These are phyloP conservation scores for Pseudogymnoascus sp. DNA, from an alignment of 2,329 filamentous ascomycete genomes.

Conservation along the genomic window DNA sequence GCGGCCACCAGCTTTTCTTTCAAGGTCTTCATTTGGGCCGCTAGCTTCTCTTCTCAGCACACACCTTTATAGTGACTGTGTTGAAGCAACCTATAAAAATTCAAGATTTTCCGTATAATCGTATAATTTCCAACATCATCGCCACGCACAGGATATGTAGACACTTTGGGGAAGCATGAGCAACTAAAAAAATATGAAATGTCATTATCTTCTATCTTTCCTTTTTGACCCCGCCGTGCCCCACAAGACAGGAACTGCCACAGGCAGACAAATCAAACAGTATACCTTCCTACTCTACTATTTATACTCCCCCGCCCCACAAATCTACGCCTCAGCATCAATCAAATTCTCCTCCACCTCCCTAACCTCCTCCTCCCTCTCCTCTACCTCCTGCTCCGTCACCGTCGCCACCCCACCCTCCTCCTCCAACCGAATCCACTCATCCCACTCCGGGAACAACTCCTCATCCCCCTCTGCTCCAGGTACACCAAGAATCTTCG, in stretches of 20 bases:
- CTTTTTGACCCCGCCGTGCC: slow-evolving; percentile 1
- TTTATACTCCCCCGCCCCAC: background rate
- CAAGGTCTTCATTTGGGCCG: too few relatives aligned
- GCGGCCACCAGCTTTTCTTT: too few relatives aligned
- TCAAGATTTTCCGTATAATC: too few relatives aligned
- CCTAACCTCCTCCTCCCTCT: background rate
- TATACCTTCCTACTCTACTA: background rate
- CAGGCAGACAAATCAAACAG: slow-evolving; percentile 3
- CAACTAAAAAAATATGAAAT: slow-evolving; percentile 2
- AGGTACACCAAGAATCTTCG: slow-evolving; percentile 76
- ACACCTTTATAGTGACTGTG: too few relatives aligned
- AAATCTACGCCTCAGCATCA: slow-evolving; percentile 2
- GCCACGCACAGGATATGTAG: too few relatives aligned
- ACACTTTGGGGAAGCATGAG: too few relatives aligned
- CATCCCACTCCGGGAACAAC: slow-evolving; percentile 94
- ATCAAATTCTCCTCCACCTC: background rate
- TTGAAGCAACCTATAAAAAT: too few relatives aligned
- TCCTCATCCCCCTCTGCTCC: slow-evolving; percentile 64
- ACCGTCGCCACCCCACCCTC: slow-evolving; percentile 45
- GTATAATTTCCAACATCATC: too few relatives aligned
- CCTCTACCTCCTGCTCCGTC: background rate
- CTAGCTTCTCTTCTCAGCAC: too few relatives aligned
- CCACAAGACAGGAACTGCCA: background rate
- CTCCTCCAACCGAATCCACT: slow-evolving; percentile 75
- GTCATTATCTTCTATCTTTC: slow-evolving; percentile 10